A percentile compares a stretch with the other conserved stretches of the same genome.
Evolutionary conservation across 768 basidiomycete species (phyloP).

Genomic region (Podaxis carcinomalis): DNA sequence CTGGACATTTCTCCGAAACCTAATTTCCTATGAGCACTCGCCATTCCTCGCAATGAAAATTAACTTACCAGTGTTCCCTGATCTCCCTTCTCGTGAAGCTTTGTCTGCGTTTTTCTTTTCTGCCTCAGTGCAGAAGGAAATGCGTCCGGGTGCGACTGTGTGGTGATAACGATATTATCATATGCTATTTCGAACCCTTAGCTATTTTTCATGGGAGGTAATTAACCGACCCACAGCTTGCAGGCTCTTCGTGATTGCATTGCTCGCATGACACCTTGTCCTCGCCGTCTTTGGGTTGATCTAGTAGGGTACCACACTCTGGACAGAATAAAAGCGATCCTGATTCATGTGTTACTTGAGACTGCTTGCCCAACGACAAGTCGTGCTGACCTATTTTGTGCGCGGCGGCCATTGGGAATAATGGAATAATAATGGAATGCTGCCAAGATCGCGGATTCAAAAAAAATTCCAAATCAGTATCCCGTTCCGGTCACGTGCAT

Average conservation of each 20-base stretch:
- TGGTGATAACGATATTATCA: conserved; percentile 86
- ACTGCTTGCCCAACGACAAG: not conserved
- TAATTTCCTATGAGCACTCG: conserved; percentile 23
- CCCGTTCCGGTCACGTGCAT: too few species aligned
- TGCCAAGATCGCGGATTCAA: too few species aligned
- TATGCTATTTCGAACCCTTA: conserved; percentile 53
- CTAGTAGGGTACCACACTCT: conserved; percentile 84
- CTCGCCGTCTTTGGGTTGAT: conserved; percentile 73
- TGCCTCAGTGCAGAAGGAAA: conserved; percentile 88
- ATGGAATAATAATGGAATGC: not conserved
- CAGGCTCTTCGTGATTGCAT: conserved; percentile 83
- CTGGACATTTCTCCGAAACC: conserved; percentile 89
- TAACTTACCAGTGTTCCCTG: conserved; percentile 48
- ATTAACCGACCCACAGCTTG: conserved; percentile 62
- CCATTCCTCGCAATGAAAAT: not conserved
- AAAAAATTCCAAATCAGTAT: too few species aligned
- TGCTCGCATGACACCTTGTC: conserved; percentile 80
- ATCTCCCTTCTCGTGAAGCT: conserved; percentile 66
- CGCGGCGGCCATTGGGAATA: conserved; percentile 13
- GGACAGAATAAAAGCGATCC: conserved; percentile 96
- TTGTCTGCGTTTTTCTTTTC: conserved; percentile 87
- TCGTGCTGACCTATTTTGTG: conserved; percentile 35
- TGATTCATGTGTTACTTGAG: conserved; percentile 20
- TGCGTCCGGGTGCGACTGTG: conserved; percentile 89
- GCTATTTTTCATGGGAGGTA: not conserved